Conservation (phyloP, 257 asterid species). For the Gentiana dahurica region DNA sequence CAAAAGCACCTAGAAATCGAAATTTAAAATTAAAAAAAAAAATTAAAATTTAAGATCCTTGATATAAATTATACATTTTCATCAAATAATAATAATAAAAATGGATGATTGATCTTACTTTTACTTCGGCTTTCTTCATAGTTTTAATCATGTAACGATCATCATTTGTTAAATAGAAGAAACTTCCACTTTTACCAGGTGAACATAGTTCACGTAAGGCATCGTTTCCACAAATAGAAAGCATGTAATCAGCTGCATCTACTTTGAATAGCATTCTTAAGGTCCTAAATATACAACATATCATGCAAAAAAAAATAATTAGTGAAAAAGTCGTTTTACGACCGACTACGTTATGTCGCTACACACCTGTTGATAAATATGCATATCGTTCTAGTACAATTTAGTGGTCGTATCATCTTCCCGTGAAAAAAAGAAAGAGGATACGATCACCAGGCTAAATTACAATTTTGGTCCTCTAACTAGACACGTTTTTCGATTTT, state of each 20-base stretch:
- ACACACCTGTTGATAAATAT: no score
- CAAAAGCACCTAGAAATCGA: slow-evolving; percentile 22
- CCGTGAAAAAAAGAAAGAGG: no score
- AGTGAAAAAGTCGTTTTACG: no score
- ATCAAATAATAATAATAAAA: no score
- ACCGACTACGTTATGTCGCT: no score
- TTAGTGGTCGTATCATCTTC: no score
- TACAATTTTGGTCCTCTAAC: no score
- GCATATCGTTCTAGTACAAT: no score
- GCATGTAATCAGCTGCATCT: slow-evolving; percentile 94
- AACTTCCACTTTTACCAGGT: slow-evolving; percentile 95
- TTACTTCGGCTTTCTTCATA: slow-evolving; percentile 94
- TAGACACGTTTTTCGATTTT: no score
- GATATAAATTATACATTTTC: not conserved
- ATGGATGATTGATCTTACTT: slow-evolving; percentile 32
- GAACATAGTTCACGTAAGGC: slow-evolving; percentile 87
- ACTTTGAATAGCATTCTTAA: slow-evolving; percentile 83
- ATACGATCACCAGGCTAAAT: no score
- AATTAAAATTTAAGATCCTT: not conserved
- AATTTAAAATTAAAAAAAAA: slow-evolving; percentile 1
- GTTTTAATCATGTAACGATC: slow-evolving; percentile 98
- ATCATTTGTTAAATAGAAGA: slow-evolving; percentile 81
- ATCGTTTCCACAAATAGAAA: slow-evolving; percentile 86
- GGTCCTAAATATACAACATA: slow-evolving; percentile 29
- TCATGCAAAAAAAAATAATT: no score